Conservation (phyloP, 495 filamentous ascomycete species). For the Daldinia grandis region DNA sequence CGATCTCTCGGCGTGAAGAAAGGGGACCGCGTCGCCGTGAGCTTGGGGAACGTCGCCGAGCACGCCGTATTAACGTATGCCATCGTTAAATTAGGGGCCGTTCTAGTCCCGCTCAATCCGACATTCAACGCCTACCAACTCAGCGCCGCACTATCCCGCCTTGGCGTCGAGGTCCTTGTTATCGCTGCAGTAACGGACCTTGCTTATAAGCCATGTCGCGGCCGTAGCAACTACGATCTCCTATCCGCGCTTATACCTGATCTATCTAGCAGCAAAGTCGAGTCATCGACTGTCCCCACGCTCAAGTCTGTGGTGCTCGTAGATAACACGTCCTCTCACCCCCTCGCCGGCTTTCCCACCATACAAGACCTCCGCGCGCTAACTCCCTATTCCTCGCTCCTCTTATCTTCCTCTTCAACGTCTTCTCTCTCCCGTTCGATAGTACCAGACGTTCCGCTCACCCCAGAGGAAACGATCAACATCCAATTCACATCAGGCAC, state of each 20-base stretch:
- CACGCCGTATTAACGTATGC: conserved; percentile 86
- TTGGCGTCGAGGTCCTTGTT: conserved; percentile 78
- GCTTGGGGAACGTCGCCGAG: conserved; percentile 85
- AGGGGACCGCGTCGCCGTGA: conserved; percentile 86
- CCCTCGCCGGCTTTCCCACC: conserved; percentile 43
- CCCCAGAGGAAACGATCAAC: conserved; percentile 79
- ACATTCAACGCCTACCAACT: conserved; percentile 86
- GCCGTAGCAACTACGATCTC: conserved; percentile 76
- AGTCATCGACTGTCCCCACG: conserved; percentile 72
- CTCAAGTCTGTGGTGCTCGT: conserved; percentile 77
- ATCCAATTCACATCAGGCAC: conserved; percentile 98
- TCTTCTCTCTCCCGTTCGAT: conserved; percentile 46
- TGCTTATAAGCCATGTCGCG: conserved; percentile 74
- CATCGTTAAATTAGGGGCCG: conserved; percentile 89
- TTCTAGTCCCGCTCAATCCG: conserved; percentile 92
- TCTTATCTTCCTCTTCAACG: conserved; percentile 35
- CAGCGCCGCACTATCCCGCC: conserved; percentile 76
- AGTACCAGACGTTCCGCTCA: conserved; percentile 59
- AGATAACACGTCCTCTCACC: conserved; percentile 75
- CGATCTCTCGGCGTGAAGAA: conserved; percentile 78
- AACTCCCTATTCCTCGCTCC: conserved; percentile 64
- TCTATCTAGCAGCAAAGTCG: conserved; percentile 57
- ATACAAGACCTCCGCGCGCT: conserved; percentile 39
- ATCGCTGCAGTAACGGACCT: conserved; percentile 88
- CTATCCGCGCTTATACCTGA: conserved; percentile 71